These are phyloP conservation scores for Sinapis alba DNA, from an alignment of 441 rosid species.

Conservation along the genomic window DNA sequence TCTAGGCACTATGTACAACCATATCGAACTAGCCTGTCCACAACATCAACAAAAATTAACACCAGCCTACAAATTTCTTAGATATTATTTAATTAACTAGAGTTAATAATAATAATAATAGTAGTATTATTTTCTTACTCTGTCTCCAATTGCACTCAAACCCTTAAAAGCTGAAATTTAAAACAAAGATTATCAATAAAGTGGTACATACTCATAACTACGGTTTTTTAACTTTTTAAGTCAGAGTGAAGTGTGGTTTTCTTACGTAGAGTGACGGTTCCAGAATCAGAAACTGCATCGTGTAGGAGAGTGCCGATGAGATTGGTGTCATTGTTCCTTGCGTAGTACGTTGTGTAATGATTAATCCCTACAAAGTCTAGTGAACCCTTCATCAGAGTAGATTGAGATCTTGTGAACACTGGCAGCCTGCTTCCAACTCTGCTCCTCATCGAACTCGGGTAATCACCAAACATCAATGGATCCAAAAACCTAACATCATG, in stretches of 20 bases:
- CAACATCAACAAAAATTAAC: not conserved
- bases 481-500: slow-evolving; percentile 77
- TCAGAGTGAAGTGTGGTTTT: slow-evolving; percentile 2
- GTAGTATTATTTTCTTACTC: slow-evolving; percentile 56
- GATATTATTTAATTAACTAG: not conserved
- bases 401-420: slow-evolving; percentile 61
- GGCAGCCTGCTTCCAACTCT: slow-evolving; percentile 79
- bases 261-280: slow-evolving; percentile 73
- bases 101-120: not conserved
- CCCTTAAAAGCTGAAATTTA: slow-evolving; percentile 59
- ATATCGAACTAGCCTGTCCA: slow-evolving; percentile 81
- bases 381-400: slow-evolving; percentile 75
- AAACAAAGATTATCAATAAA: not conserved
- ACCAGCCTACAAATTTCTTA: not conserved
- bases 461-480: slow-evolving; percentile 84
- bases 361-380: slow-evolving; percentile 93
- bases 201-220: not conserved
- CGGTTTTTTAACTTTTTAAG: not conserved
- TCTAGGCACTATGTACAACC: slow-evolving; percentile 91
- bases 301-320: slow-evolving; percentile 46
- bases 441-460: slow-evolving; percentile 86
- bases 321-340: slow-evolving; percentile 41
- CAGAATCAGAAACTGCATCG: slow-evolving; percentile 75
- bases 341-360: slow-evolving; percentile 93
- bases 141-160: slow-evolving; percentile 64